phyloP scores from a whole-genome alignment of 2,329 filamentous ascomycete species.

The Claviceps africana region DNA sequence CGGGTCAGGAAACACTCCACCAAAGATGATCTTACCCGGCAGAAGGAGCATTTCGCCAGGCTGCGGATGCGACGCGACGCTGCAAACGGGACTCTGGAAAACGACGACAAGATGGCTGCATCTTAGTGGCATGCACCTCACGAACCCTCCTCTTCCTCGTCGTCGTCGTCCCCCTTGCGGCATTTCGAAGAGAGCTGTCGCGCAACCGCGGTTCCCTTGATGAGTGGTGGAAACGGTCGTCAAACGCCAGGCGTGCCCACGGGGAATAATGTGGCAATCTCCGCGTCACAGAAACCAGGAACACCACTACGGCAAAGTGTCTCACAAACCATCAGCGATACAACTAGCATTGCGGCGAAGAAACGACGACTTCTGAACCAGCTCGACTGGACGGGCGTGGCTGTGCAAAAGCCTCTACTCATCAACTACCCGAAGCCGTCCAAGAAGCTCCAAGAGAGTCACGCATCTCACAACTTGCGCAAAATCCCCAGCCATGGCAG shows the following conservation, averaged over 20 bases:
- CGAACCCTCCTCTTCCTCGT: not conserved
- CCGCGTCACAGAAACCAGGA: not conserved
- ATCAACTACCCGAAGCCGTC: slow-evolving; percentile 10
- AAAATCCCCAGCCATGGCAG: not conserved
- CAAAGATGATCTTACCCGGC: slow-evolving; percentile 20
- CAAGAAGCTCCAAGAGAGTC: slow-evolving; percentile 2
- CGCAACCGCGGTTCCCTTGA: not conserved
- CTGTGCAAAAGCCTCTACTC: slow-evolving; percentile 16
- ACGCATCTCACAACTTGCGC: not conserved
- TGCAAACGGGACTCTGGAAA: not conserved
- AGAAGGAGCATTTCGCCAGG: slow-evolving; percentile 26
- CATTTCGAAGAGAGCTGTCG: not conserved
- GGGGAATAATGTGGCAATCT: not conserved
- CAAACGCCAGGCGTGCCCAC: not conserved
- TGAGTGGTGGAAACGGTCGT: slow-evolving; percentile 1
- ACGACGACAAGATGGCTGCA: not conserved
- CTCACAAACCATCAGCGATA: not conserved
- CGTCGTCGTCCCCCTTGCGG: not conserved
- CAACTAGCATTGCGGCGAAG: slow-evolving; percentile 11
- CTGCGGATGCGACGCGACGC: slow-evolving; percentile 12
- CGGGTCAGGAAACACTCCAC: slow-evolving; percentile 20
- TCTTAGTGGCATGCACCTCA: not conserved
- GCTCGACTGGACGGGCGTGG: slow-evolving; percentile 19
- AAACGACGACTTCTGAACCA: slow-evolving; percentile 14
- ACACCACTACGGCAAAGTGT: not conserved